These are phyloP conservation scores for Carex littledalei DNA, from an alignment of 176 grass and related monocot species.

Conservation along the genomic window DNA sequence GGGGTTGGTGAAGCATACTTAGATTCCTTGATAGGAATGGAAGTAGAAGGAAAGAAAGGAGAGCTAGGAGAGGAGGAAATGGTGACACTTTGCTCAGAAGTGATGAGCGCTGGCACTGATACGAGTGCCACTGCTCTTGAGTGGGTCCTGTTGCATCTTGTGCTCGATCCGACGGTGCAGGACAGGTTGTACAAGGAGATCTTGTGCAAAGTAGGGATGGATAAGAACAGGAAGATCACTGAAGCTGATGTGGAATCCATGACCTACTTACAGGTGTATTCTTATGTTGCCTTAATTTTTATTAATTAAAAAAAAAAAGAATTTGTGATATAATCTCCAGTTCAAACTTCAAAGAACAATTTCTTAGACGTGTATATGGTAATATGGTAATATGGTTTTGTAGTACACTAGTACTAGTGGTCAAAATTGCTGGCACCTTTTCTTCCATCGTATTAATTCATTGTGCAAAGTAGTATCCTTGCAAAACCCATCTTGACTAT, in stretches of 20 bases:
- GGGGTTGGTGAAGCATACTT: slow-evolving; percentile 79
- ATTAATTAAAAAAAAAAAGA: background rate
- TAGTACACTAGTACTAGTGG: background rate
- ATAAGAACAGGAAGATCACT: slow-evolving; percentile 48
- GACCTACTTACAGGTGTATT: slow-evolving; percentile 59
- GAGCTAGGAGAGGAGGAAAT: slow-evolving; percentile 75
- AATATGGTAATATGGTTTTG: background rate
- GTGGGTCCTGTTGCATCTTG: slow-evolving; percentile 90
- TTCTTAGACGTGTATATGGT: background rate
- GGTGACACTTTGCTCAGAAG: slow-evolving; percentile 96
- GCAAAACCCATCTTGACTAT: background rate
- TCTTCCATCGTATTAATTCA: background rate
- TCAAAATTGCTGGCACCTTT: background rate
- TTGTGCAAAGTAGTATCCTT: background rate
- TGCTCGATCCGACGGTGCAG: slow-evolving; percentile 62
- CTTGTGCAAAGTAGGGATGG: slow-evolving; percentile 32
- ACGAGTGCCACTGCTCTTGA: slow-evolving; percentile 83
- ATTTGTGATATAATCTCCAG: background rate
- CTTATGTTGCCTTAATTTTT: background rate
- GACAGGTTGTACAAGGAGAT: slow-evolving; percentile 63
- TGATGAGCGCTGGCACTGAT: slow-evolving; percentile 94
- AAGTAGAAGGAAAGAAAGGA: slow-evolving; percentile 55
- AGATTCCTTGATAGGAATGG: slow-evolving; percentile 84
- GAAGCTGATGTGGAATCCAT: slow-evolving; percentile 80
- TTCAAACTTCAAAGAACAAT: background rate